Percentiles rank a stretch among this genome's conserved stretches.
Evolutionary conservation across 306 rosid genomes (phyloP).

Genomic region (Sphenostylis stenocarpa): DNA sequence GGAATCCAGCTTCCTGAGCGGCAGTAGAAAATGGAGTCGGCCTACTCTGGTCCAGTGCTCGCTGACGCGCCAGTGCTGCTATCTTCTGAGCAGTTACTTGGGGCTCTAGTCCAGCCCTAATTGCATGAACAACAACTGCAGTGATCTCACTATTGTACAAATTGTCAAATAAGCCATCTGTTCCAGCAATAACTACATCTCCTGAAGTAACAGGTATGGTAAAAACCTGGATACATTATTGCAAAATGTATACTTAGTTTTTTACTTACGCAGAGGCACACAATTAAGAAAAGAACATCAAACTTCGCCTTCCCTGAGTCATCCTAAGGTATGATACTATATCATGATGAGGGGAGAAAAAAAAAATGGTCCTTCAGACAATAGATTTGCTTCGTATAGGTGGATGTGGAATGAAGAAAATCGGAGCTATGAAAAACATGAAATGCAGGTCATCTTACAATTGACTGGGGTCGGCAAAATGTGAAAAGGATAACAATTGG

Average conservation of each 20-base stretch:
- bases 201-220: neutral
- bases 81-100: conserved; percentile 20
- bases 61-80: conserved; percentile 3
- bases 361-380: neutral
- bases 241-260: neutral
- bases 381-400: neutral
- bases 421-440: neutral
- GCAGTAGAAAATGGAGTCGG: conserved; percentile 4
- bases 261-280: neutral
- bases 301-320: neutral
- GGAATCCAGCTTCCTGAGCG: neutral
- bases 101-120: neutral
- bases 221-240: neutral
- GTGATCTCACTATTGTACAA: conserved; percentile 14
- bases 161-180: conserved; percentile 13
- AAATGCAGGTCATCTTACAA: neutral
- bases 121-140: conserved; percentile 12
- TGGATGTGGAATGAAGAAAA: neutral
- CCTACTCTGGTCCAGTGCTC: neutral
- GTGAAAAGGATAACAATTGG: neutral
- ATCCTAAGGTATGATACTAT: neutral
- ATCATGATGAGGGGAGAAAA: neutral
- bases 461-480: neutral
- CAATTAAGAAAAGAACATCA: neutral
- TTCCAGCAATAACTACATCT: conserved; percentile 2